Base-by-base conservation (phyloP, 2,329 filamentous ascomycete species). In the Plectosphaerella sp. region DNA sequence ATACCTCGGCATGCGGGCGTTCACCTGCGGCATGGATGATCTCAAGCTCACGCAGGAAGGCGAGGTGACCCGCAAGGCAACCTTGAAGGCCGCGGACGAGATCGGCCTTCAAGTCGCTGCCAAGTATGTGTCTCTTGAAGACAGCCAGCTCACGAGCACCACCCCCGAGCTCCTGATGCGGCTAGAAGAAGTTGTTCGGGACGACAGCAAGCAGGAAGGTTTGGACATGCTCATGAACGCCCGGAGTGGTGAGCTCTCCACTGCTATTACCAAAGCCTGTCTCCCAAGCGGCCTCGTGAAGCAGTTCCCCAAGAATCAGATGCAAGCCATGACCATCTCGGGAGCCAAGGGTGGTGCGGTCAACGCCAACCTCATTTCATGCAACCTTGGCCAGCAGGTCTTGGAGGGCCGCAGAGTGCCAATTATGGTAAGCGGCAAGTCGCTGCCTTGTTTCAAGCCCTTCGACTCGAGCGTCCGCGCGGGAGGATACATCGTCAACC, bases 321-420 rank as follows among this genome's bases (percentile, higher is more conserved):
- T 99, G 93, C 94, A 99, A 76, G 85, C 89, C 58, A 99, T 99
- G 94, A 99, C 94, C 20, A 88, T 87, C 14, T 97, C 94, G 52
- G 94, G 94, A 68, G 94, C 94, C 49, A 99, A 99, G 74, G 94
- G 94, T 66, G 88, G 84, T 51, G 77, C 83, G 62, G 94, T 99
- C 70, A 99, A 99, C 67, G 94, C 94, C 48, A 97, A 96, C 63
- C 83, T 97, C 55, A 99, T 99, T 68, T 97, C 93, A 24, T 97
- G 93, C 70, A 97, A 99, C 65, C 80, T 99, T 41, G 94, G 94
- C 49, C 94, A 99, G 66, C 94, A 99, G 67, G 91, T 96, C 73
- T 72, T 99, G 62, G 94, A 99, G 78, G 92, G 94, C 65, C 85
- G 93, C 53, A 84, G 94, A 74, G 95, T 99, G 16, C 94, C 94